Percentiles rank a stretch among this genome's conserved stretches.
These are phyloP conservation scores for Naganishia kalamii DNA, from an alignment of 768 basidiomycete genomes.

Conservation along the genomic window DNA sequence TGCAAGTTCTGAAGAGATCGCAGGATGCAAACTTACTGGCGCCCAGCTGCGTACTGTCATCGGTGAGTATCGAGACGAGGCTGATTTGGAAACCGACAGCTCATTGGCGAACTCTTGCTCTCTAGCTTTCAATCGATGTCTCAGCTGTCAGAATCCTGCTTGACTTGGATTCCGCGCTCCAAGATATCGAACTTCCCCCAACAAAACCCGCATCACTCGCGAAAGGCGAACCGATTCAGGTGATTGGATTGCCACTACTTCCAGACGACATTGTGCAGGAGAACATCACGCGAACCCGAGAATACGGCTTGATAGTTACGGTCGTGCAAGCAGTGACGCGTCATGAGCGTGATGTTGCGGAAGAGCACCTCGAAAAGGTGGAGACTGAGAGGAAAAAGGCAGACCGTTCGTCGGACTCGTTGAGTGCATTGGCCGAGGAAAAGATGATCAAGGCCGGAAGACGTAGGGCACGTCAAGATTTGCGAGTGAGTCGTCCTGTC, in stretches of 20 bases:
- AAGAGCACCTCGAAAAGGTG: conserved; percentile 3
- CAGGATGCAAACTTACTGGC: conserved; percentile 7
- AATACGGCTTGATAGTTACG: conserved; percentile 3
- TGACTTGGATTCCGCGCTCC: conserved; percentile 4
- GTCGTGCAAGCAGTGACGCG: conserved; percentile 7
- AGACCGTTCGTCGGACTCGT: background rate
- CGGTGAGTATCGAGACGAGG: background rate
- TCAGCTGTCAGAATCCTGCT: conserved; percentile 10
- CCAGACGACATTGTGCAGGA: conserved; percentile 6
- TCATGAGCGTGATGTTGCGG: conserved; percentile 8
- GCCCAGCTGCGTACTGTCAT: conserved; percentile 7
- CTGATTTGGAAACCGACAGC: no score
- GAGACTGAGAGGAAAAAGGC: conserved; percentile 4
- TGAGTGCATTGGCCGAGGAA: background rate
- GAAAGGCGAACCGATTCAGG: background rate
- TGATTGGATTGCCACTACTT: conserved; percentile 5
- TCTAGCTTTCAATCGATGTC: background rate
- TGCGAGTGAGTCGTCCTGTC: background rate
- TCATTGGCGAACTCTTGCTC: background rate
- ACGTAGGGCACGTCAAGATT: conserved; percentile 11
- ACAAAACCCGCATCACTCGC: background rate
- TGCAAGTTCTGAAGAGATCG: background rate
- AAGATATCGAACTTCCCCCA: background rate
- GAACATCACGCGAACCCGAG: background rate
- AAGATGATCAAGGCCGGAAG: conserved; percentile 8